Evolutionary conservation across 768 basidiomycete genomes (phyloP), one percentile per base, ranked within the genome.

Genomic region (Chalciporus chontae): DNA sequence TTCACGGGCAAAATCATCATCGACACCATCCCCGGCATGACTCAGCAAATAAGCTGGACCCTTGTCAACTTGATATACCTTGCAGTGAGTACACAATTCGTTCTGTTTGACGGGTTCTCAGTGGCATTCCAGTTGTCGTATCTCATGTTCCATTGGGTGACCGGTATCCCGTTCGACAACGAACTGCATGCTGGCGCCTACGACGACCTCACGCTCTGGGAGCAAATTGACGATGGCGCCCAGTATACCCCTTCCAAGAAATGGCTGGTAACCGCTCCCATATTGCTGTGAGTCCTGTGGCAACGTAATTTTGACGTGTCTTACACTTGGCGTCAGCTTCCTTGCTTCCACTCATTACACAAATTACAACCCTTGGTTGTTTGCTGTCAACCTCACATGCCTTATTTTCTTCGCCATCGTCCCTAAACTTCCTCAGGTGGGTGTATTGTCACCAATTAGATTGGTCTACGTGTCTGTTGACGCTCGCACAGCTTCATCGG

Each of bases 171-270:
- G 8, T 98, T 98, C 68, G 87, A 93, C 61, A 85, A 82, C 49
- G 84, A 89, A 52, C 73, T 87, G 39, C 88, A 91, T 59, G 87
- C 85, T 10, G 96, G 96, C 19, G 96, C 93, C 11, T 99, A 95
- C 70, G 96, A 98, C 67, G 92, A 97, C 60, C 79, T 98, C 42
- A 98, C 96, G 0, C 74, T 99, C 26, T 99, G 96, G 96, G 96
- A 99, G 65, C 96, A 99, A 76, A 99, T 99, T 43, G 96, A 99
- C 69, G 88, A 90, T 43, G 96, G 96, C 34, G 96, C 94, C 1
- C 96, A 98, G 63, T 96, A 98, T 70, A 99, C 96, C 5, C 96
- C 96, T 1, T 86, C 96, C 5, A 96, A 92, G 75, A 99, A 99
- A 67, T 98, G 94, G 92, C 75, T 99, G 24, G 79, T 96, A 52